Evolutionary conservation across 2,329 filamentous ascomycete species (phyloP), one percentile per base, ranked within the genome.

Genomic region (Microdochium bolleyi): DNA sequence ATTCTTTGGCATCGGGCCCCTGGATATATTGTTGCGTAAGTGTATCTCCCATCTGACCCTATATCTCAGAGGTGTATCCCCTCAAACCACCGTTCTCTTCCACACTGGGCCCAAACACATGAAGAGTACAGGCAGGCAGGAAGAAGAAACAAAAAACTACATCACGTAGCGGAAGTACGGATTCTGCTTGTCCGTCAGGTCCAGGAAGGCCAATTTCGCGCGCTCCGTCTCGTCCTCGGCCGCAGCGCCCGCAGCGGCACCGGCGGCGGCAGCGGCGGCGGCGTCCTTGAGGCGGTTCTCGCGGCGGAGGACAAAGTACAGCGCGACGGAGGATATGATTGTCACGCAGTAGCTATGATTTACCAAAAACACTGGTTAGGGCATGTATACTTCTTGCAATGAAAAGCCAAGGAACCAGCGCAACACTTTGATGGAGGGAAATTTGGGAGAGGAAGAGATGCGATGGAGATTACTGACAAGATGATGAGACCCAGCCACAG

Each of bases 281-380:
- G 74, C 49, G 68, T 71, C 58, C 64, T 73, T 16, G 37, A 41
- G 41, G 41, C 41, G 41, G 57, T 89, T 89, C 53, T 84, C 87
- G 3, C 68, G 66, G 53, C 69, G 68, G 11, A 89, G 70, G 2
- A 89, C 71, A 13, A 78, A 55, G 62, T 84, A 88, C 13, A 90
- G 64, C 0, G 71, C 63, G 0, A 67, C 61, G 0, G 85, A 76
- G 0, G 83, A 72, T 0, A 74, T 58, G 24, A 90, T 85, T 3
- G 83, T 84, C 56, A 90, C 84, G 50, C 80, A 80, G 61, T 89
- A 89, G 59, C 82, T 85, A 52, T n/a, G n/a, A n/a, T n/a, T n/a
- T n/a, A n/a, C n/a, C n/a, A n/a, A n/a, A n/a, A n/a, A n/a, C n/a
- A n/a, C n/a, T n/a, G n/a, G n/a, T n/a, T n/a, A n/a, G n/a, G n/a